Evolutionary conservation across 768 basidiomycete species (phyloP).

Genomic region (Agrocybe praecox): DNA sequence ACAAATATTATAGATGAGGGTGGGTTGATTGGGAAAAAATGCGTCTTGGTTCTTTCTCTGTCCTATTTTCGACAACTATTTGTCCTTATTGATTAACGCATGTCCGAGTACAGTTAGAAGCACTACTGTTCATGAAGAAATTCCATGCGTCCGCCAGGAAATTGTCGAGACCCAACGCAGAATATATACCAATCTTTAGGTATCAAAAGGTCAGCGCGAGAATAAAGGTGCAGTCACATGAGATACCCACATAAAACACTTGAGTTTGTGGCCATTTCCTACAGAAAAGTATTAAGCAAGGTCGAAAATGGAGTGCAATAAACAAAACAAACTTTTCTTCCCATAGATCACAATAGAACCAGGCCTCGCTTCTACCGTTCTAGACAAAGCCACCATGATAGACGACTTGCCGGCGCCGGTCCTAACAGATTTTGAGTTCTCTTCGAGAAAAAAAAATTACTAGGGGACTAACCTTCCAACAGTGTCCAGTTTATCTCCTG

Average conservation of each 20-base stretch:
- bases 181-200: slow-evolving; percentile 78
- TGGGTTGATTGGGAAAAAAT: no score
- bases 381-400: no score
- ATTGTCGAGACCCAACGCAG: slow-evolving; percentile 74
- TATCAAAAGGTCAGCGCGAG: slow-evolving; percentile 1
- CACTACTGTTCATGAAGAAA: slow-evolving; percentile 62
- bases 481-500: slow-evolving; percentile 92
- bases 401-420: no score
- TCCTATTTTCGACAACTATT: no score
- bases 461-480: slow-evolving; percentile 54
- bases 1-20: no score
- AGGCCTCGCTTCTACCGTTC: no score
- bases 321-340: slow-evolving; percentile 48
- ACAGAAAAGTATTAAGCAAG: slow-evolving; percentile 4
- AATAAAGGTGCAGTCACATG: background rate
- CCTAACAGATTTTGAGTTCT: slow-evolving; percentile 26
- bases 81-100: no score
- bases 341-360: slow-evolving; percentile 83
- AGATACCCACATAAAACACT: slow-evolving; percentile 66
- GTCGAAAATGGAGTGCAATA: background rate
- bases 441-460: background rate
- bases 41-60: no score
- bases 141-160: slow-evolving; percentile 68
- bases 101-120: no score
- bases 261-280: slow-evolving; percentile 57